These are phyloP conservation scores for Blumeriella jaapii DNA, from an alignment of 2,329 filamentous ascomycete genomes.

Conservation along the genomic window DNA sequence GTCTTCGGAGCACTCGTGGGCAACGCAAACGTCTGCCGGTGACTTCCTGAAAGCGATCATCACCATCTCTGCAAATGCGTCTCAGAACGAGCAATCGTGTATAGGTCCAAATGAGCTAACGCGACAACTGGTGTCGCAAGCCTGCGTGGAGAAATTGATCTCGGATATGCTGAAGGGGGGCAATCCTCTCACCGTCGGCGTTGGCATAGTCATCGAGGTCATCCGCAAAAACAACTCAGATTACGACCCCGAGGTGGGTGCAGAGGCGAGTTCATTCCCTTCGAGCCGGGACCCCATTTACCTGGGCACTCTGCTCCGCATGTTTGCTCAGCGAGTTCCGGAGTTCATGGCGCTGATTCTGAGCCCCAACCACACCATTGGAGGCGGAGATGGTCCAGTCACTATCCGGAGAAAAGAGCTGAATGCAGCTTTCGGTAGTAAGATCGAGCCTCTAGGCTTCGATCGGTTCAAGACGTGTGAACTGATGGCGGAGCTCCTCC, in stretches of 20 bases:
- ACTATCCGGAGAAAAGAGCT: slow-evolving; percentile 63
- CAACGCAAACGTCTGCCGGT: slow-evolving; percentile 90
- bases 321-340: slow-evolving; percentile 84
- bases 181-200: slow-evolving; percentile 88
- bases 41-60: slow-evolving; percentile 99
- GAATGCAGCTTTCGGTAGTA: slow-evolving; percentile 78
- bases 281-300: slow-evolving; percentile 91
- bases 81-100: slow-evolving; percentile 96
- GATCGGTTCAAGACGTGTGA: slow-evolving; percentile 99
- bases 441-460: slow-evolving; percentile 89
- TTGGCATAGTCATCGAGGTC: slow-evolving; percentile 95
- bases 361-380: slow-evolving; percentile 50
- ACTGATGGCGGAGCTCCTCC: slow-evolving; percentile 91
- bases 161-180: slow-evolving; percentile 85
- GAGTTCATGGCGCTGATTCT: slow-evolving; percentile 89
- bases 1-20: slow-evolving; percentile 71
- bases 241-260: slow-evolving; percentile 86
- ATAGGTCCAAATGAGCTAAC: slow-evolving; percentile 97
- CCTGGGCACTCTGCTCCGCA: slow-evolving; percentile 74
- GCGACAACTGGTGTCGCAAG: slow-evolving; percentile 78
- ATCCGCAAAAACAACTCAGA: slow-evolving; percentile 99
- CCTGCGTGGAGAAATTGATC: slow-evolving; percentile 77
- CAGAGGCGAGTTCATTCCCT: slow-evolving; percentile 66
- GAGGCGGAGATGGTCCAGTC: slow-evolving; percentile 41
- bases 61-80: slow-evolving; percentile 95